phyloP scores from a whole-genome alignment of 106 monocot species.

The Apostasia shenzhenica region DNA sequence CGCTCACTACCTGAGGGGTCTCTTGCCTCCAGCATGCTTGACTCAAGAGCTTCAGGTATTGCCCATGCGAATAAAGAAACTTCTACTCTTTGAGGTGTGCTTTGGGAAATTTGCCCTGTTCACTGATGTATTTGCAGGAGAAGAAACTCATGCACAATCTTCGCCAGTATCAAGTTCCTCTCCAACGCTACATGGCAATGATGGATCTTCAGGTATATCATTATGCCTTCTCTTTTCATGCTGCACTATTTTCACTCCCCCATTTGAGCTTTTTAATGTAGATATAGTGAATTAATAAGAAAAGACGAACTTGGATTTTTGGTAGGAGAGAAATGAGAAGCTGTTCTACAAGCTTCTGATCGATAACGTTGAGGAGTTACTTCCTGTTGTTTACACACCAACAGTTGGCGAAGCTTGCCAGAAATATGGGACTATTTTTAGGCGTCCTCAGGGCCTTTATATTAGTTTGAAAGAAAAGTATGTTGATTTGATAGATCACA shows the following conservation, averaged over 20 bases:
- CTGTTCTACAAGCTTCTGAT: constrained; percentile 41
- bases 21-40: constrained; percentile 54
- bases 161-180: constrained; percentile 69
- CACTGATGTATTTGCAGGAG: constrained; percentile 25
- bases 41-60: constrained; percentile 68
- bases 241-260: background rate
- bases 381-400: constrained; percentile 42
- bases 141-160: constrained; percentile 78
- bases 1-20: constrained; percentile 79
- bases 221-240: background rate
- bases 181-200: constrained; percentile 80
- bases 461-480: constrained; percentile 41
- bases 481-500: background rate
- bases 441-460: constrained; percentile 36
- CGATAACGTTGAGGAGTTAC: constrained; percentile 31
- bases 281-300: too few relatives aligned
- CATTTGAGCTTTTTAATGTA: background rate
- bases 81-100: background rate
- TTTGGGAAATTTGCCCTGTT: background rate
- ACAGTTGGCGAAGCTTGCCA: constrained; percentile 50
- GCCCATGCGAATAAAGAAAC: background rate
- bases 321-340: constrained; percentile 37
- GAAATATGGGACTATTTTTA: constrained; percentile 40
- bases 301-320: background rate
- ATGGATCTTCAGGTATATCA: constrained; percentile 79